Conservation (phyloP, 805 yeast genomes). For the Wickerhamiella azymoides region DNA sequence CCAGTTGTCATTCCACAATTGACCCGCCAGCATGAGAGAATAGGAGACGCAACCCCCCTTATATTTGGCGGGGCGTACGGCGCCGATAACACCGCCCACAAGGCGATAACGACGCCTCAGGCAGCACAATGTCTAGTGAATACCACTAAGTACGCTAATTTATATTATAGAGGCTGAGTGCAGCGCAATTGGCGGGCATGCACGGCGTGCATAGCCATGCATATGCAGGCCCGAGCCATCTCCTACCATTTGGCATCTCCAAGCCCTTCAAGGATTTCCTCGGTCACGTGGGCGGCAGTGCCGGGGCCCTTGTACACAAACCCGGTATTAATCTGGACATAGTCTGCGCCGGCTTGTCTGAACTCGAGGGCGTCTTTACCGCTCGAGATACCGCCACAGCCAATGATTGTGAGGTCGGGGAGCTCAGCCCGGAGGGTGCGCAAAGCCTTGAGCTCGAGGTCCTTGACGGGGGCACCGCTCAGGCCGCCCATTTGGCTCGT, state of each 20-base stretch:
- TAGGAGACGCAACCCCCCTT: neutral
- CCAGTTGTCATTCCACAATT: neutral
- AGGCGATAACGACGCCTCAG: neutral
- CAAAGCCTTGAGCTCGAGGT: constrained; percentile 58
- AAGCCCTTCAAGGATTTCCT: constrained; percentile 46
- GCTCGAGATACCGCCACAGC: constrained; percentile 86
- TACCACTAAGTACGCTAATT: neutral
- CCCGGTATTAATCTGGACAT: constrained; percentile 74
- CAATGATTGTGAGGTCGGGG: constrained; percentile 62
- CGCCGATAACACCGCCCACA: neutral
- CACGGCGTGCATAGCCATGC: constrained; percentile 8
- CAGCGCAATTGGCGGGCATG: neutral
- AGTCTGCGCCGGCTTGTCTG: constrained; percentile 89
- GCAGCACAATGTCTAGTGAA: neutral
- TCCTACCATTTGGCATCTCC: constrained; percentile 82
- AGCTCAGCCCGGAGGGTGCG: constrained; percentile 60
- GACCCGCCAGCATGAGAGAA: neutral
- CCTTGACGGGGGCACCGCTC: constrained; percentile 85
- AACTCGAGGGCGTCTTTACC: constrained; percentile 86
- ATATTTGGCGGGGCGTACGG: neutral
- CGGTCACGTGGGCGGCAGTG: constrained; percentile 45
- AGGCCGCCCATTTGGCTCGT: constrained; percentile 71
- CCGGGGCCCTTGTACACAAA: constrained; percentile 93
- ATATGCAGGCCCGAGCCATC: no score
- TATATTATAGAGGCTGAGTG: neutral